Base-by-base conservation (phyloP, 2,329 filamentous ascomycete species). In the Pestalotiopsis sp. region DNA sequence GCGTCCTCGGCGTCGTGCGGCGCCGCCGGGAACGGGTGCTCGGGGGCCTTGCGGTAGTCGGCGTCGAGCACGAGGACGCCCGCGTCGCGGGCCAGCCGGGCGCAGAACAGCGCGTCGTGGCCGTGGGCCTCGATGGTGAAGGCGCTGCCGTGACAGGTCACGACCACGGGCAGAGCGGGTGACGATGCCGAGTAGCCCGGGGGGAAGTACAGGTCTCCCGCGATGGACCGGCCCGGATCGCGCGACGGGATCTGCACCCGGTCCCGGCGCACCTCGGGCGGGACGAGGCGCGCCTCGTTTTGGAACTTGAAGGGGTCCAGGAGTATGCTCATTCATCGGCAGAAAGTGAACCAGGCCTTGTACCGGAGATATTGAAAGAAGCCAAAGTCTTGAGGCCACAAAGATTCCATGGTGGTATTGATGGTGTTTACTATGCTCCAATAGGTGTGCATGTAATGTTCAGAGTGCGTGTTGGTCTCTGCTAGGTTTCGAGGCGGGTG, bases 41-140 rank as follows among this genome's bases (percentile, higher is more conserved):
- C 84, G 6, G 85, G 85, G 0, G 85, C 81, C 0, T 86, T 79
- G 4, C 85, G 80, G 71, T 87, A 88, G 20, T 74, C 39, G 39
- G 39, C 38, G 26, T 63, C 39, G 20, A 63, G 20, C n/a, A 63
- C 60, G 14, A 48, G n/a, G 20, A 63, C 22, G n/a, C 60, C 38
- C 10, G 60, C 60, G 24, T 22, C 38, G 38, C 57, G 69, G 14
- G 71, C 71, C 0, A 69, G 17, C 3, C 68, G 69, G n/a, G 69
- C 66, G 57, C 69, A 71, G 30, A 66, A 71, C 4, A 69, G 44
- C 6, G 65, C 67, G 24, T 71, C 68, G 10, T 61, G 63, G 39
- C 71, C 69, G 24, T 69, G 58, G 7, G 65, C 48, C 14, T 64
- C 62, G 11, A 69, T 38, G 48, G 71, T 67, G 52, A 70, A 73